Evolutionary conservation across 2,329 filamentous ascomycete genomes (phyloP).

Genomic region (Aspergillus calidoustus): DNA sequence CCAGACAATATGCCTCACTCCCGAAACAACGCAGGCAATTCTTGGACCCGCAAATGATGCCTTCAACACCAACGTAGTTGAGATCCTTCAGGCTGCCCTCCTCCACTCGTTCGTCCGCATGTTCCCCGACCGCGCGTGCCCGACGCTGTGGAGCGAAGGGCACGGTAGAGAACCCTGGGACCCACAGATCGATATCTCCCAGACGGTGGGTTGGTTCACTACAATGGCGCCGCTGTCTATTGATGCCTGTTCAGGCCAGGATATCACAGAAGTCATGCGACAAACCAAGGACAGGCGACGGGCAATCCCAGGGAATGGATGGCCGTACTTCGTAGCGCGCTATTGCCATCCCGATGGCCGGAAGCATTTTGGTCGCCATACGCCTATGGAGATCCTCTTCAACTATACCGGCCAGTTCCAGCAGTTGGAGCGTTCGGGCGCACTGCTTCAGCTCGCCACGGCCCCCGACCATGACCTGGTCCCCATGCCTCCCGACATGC

Average conservation of each 20-base stretch:
- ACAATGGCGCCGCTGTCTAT: conserved; percentile 12
- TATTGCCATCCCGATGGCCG: background rate
- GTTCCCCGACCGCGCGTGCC: conserved; percentile 9
- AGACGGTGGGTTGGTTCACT: conserved; percentile 23
- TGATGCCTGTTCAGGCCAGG: background rate
- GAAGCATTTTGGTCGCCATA: background rate
- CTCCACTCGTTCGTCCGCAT: conserved; percentile 10
- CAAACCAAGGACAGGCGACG: conserved; percentile 3
- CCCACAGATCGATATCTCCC: conserved; percentile 12
- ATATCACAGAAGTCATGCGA: background rate
- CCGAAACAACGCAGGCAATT: background rate
- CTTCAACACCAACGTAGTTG: conserved; percentile 3
- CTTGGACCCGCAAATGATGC: conserved; percentile 11
- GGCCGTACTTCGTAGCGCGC: conserved; percentile 9
- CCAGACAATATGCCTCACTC: background rate
- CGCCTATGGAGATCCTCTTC: conserved; percentile 27
- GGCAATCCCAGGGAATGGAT: conserved; percentile 9
- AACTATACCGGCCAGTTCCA: conserved; percentile 24
- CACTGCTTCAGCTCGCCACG: no score
- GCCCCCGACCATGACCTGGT: no score
- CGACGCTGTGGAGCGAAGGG: conserved; percentile 14
- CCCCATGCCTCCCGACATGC: no score
- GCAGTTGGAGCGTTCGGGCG: no score
- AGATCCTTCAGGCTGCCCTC: conserved; percentile 17
- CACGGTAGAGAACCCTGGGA: conserved; percentile 21